A percentile compares a stretch with the other conserved stretches of the same genome.
Evolutionary conservation across 78 protist species (phyloP).

Genomic region (Dictyostelium purpureum): DNA sequence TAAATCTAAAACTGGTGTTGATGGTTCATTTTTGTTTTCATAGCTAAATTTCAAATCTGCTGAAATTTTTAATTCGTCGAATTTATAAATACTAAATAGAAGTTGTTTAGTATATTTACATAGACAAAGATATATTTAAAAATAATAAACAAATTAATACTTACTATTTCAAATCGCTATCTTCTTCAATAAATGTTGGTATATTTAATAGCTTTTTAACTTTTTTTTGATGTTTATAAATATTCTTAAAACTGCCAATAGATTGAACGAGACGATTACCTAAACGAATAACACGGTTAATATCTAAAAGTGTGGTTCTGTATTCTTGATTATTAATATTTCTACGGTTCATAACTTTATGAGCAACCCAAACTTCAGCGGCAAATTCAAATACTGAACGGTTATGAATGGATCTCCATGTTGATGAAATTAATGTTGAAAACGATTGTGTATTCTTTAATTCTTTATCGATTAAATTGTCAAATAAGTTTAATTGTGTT

Average conservation of each 20-base stretch:
- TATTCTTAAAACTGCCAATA: constrained; percentile 29
- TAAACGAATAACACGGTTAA: constrained; percentile 40
- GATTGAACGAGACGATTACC: constrained; percentile 23
- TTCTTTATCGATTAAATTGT: constrained; percentile 59
- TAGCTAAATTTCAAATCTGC: constrained; percentile 51
- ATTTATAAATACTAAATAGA: constrained; percentile 39
- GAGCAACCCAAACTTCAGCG: constrained; percentile 71
- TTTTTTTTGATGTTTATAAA: constrained; percentile 69
- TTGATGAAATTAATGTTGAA: constrained; percentile 8
- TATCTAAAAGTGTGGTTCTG: constrained; percentile 48
- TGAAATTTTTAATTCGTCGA: constrained; percentile 50
- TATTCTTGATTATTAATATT: constrained; percentile 49
- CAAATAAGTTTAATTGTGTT: constrained; percentile 58
- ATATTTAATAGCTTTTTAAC: constrained; percentile 64
- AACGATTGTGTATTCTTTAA: constrained; percentile 27
- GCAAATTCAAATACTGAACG: constrained; percentile 75
- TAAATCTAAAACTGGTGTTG: constrained; percentile 43
- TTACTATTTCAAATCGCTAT: constrained; percentile 44
- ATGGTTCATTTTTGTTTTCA: constrained; percentile 41
- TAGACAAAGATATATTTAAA: not conserved
- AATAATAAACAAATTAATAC: not conserved
- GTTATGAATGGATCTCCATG: constrained; percentile 66
- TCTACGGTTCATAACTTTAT: constrained; percentile 59
- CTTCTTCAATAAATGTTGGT: constrained; percentile 77
- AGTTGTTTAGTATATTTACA: not conserved